phyloP scores from a whole-genome alignment of 176 grass and related monocot species.

The Musa beccarii region DNA sequence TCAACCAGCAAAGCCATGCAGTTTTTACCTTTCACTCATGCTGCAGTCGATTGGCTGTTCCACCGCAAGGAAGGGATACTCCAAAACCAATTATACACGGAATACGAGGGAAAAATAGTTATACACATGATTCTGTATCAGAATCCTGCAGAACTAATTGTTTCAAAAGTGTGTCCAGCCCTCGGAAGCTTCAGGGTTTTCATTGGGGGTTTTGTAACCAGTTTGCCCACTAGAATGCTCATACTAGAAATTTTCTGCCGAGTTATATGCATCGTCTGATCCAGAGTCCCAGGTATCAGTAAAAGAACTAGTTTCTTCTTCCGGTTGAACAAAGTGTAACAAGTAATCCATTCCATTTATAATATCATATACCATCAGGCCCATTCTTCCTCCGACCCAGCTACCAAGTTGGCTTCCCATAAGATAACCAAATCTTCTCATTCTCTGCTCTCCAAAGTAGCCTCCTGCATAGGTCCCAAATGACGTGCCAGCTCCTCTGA shows the following conservation, averaged over 20 bases:
- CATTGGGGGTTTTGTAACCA: slow-evolving; percentile 25
- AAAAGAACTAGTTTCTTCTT: slow-evolving; percentile 26
- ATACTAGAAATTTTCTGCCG: slow-evolving; percentile 1
- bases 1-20: no score
- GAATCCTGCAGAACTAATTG: not conserved
- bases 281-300: slow-evolving; percentile 18
- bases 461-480: slow-evolving; percentile 82
- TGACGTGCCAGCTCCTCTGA: slow-evolving; percentile 75
- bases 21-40: no score
- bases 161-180: slow-evolving; percentile 47
- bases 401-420: slow-evolving; percentile 86
- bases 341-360: slow-evolving; percentile 66
- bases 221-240: slow-evolving; percentile 19
- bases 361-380: slow-evolving; percentile 93
- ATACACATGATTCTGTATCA: not conserved
- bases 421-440: slow-evolving; percentile 81
- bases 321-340: slow-evolving; percentile 41
- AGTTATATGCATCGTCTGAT: slow-evolving; percentile 35
- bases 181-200: slow-evolving; percentile 26
- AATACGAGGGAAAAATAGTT: not conserved
- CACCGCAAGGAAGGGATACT: no score
- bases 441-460: slow-evolving; percentile 76
- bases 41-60: no score
- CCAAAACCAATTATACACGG: not conserved
- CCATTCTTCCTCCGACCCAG: slow-evolving; percentile 88